Evolutionary conservation across 768 basidiomycete species (phyloP).

Genomic region (Pleurotus pulmonarius): DNA sequence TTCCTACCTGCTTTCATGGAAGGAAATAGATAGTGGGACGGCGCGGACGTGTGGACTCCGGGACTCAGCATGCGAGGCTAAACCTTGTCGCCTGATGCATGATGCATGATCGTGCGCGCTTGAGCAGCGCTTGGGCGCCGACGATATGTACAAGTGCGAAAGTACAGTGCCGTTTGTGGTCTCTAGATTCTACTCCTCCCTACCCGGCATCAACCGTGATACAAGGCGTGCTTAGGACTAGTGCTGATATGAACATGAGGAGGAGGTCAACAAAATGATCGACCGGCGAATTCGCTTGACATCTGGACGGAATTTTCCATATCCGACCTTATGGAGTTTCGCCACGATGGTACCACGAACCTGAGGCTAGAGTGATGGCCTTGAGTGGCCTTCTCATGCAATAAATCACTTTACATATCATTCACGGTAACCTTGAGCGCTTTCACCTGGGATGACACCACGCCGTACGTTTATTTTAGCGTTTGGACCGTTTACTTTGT

Average conservation of each 20-base stretch:
- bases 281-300: background rate
- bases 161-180: no score
- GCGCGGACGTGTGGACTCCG: no score
- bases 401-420: background rate
- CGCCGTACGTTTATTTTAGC: background rate
- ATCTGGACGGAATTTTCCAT: background rate
- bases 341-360: slow-evolving; percentile 6
- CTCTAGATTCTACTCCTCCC: no score
- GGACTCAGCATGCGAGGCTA: no score
- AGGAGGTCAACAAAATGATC: background rate
- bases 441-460: background rate
- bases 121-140: no score
- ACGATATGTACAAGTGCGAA: no score
- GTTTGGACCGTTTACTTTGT: background rate
- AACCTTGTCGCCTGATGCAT: no score
- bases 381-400: background rate
- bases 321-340: slow-evolving; percentile 1
- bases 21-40: no score
- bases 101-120: no score
- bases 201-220: no score
- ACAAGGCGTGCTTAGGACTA: background rate
- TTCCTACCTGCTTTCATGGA: no score
- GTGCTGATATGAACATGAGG: background rate
- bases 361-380: background rate
- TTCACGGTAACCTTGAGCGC: background rate